Evolutionary conservation across 2,329 filamentous ascomycete genomes (phyloP), one percentile per base, ranked within the genome.

Genomic region (Alternaria tenuissima): DNA sequence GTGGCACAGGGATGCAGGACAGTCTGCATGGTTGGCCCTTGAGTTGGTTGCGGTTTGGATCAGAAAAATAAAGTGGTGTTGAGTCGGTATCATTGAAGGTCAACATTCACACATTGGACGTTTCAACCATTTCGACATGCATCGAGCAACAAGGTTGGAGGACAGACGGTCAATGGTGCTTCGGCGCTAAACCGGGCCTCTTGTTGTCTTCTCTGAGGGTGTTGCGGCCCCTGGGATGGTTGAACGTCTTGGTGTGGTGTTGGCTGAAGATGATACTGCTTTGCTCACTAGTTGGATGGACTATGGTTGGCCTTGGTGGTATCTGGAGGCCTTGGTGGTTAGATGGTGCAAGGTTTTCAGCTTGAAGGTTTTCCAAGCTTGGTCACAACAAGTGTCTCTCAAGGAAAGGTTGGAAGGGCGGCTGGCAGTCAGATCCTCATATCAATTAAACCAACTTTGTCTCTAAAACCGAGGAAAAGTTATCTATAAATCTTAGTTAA

Each of bases 161-260:
- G 58, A 64, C 6, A 64, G 55, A 61, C 28, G 38, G 56, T 59
- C 55, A 47, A 58, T 58, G 55, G 42, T 11, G 34, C 55, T 44
- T 43, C 9, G 8, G 56, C 47, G 48, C 55, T 51, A 59, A 39
- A 63, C 41, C 34, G 52, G 61, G 57, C 57, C 57, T 63, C 46
- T 48, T 48, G 46, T 48, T 48, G 30, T 55, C 38, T 47, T 55
- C 30, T 36, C 14, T 52, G n/a, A 42, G 43, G 34, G 53, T 36
- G 52, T 38, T 18, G n/a, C 41, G 32, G 30, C 42, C 52, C 41
- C 32, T 36, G 30, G 22, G 41, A 47, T 55, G n/a, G 52, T 48
- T 46, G 52, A 36, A 36, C 30, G 24, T 34, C 53, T 32, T 48
- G n/a, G 11, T 30, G 24, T 41, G 12, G 42, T 38, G 32, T 47